Conservation (phyloP, 352 stramenopile genomes). For the Phytopythium mirpurense region DNA sequence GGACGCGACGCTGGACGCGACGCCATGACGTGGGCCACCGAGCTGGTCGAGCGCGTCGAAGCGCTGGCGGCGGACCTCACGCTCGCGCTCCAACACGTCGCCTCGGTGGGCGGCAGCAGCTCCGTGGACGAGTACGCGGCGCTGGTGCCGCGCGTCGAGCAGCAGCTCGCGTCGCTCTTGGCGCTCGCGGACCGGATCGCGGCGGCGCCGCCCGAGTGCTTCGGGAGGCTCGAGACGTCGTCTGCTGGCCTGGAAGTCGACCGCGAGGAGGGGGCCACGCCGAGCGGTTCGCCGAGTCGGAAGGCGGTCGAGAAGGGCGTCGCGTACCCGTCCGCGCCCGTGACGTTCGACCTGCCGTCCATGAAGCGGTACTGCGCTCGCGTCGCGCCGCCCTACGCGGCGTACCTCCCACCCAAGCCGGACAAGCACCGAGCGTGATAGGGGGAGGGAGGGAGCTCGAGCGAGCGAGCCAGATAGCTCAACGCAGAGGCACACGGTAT, state of each 20-base stretch:
- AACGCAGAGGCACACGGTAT: slow-evolving; percentile 18
- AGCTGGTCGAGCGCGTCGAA: slow-evolving; percentile 44
- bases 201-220: slow-evolving; percentile 1
- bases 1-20: background rate
- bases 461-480: background rate
- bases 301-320: slow-evolving; percentile 1
- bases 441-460: background rate
- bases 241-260: background rate
- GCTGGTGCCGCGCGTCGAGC: slow-evolving; percentile 36
- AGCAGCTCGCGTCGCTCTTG: slow-evolving; percentile 29
- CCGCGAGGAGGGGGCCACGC: background rate
- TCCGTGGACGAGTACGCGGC: slow-evolving; percentile 41
- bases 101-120: slow-evolving; percentile 7
- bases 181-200: slow-evolving; percentile 9
- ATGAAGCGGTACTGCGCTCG: slow-evolving; percentile 63
- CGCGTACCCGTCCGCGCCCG: slow-evolving; percentile 20
- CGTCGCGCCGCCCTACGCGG: slow-evolving; percentile 54
- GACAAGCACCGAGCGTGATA: slow-evolving; percentile 6
- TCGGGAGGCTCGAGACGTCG: slow-evolving; percentile 6
- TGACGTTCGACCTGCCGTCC: slow-evolving; percentile 50
- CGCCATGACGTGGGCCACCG: slow-evolving; percentile 8
- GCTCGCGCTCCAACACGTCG: slow-evolving; percentile 2
- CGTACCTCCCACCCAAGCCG: slow-evolving; percentile 30
- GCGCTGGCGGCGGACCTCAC: slow-evolving; percentile 25
- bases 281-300: background rate